These are phyloP conservation scores for Diplodia mutila DNA, from an alignment of 2,329 filamentous ascomycete species.

Conservation along the genomic window DNA sequence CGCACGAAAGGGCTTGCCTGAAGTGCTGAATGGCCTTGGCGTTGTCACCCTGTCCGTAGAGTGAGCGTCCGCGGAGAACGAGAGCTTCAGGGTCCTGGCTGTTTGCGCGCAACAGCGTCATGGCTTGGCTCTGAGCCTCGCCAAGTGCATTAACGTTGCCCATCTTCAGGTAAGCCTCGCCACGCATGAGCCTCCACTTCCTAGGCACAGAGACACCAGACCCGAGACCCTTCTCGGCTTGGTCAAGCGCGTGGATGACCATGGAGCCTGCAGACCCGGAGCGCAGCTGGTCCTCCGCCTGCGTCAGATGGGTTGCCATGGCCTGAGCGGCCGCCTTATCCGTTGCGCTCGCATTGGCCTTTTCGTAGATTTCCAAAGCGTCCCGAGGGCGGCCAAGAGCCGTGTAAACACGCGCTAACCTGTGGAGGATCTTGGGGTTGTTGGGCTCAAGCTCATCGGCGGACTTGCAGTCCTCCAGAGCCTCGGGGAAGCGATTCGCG, in stretches of 20 bases:
- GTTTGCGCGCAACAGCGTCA: conserved; percentile 82
- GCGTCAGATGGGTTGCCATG: conserved; percentile 81
- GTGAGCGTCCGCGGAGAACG: conserved; percentile 81
- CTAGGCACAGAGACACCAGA: conserved; percentile 76
- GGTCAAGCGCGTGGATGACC: conserved; percentile 88
- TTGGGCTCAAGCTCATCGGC: conserved; percentile 82
- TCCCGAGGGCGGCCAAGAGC: conserved; percentile 84
- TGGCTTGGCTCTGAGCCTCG: conserved; percentile 90
- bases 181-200: conserved; percentile 92
- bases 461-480: conserved; percentile 82
- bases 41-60: conserved; percentile 92
- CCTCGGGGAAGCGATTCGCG: conserved; percentile 75
- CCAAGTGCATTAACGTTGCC: conserved; percentile 85
- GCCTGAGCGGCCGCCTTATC: conserved; percentile 81
- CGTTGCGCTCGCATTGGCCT: conserved; percentile 81
- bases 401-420: conserved; percentile 88
- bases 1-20: conserved; percentile 83
- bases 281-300: conserved; percentile 76
- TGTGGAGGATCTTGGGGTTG: conserved; percentile 85
- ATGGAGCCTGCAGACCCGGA: conserved; percentile 83
- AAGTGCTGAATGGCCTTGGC: conserved; percentile 93
- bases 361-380: conserved; percentile 78
- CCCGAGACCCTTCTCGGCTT: conserved; percentile 82
- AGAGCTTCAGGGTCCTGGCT: conserved; percentile 92
- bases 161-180: conserved; percentile 91